Evolutionary conservation across 202 grass and related monocot species (phyloP), one percentile per base, ranked within the genome.

Genomic region (Eragrostis tef): DNA sequence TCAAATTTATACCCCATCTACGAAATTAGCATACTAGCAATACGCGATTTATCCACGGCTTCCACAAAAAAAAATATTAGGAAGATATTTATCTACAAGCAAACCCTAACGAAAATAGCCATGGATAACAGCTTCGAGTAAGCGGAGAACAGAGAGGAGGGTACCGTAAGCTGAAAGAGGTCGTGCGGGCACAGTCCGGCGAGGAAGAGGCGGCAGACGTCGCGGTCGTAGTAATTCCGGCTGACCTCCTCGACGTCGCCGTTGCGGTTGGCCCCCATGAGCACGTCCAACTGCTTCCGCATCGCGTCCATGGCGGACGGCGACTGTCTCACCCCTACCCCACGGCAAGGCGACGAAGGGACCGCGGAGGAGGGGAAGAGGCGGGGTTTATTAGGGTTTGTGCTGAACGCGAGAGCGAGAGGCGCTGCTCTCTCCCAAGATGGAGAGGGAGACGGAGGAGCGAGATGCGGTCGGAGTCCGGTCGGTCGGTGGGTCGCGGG

Each of bases 231-330:
- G 92, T 87, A 95, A 85, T 98, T 95, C 77, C 89, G 90, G 71
- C 88, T 95, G 67, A 98, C 90, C 86, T 95, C 95, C 81, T 81
- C 87, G 27, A 89, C 90, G 83, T 98, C 92, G 25, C 95, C 95
- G 85, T 98, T 98, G 83, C 95, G 74, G 77, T 95, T 98, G 73
- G 95, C 95, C 68, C 90, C 92, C 95, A 93, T 98, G 36, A 98
- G 95, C 58, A 95, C 95, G 57, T 98, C 95, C 73, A 98, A 80
- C 77, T 98, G 92, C 95, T 95, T 95, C 83, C 92, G 68, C 75
- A 95, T 88, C 26, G 92, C 88, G 68, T 95, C 95, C 90, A 98
- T 98, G 74, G 83, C 62, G 77, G 0, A 20, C 53, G 52, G 51
- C 10, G 11, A 11, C 9, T 22, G 8, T 12, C 14, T 26, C 41